Evolutionary conservation across 2,329 filamentous ascomycete genomes (phyloP), one percentile per base, ranked within the genome.

Genomic region (Nothophoma quercina): DNA sequence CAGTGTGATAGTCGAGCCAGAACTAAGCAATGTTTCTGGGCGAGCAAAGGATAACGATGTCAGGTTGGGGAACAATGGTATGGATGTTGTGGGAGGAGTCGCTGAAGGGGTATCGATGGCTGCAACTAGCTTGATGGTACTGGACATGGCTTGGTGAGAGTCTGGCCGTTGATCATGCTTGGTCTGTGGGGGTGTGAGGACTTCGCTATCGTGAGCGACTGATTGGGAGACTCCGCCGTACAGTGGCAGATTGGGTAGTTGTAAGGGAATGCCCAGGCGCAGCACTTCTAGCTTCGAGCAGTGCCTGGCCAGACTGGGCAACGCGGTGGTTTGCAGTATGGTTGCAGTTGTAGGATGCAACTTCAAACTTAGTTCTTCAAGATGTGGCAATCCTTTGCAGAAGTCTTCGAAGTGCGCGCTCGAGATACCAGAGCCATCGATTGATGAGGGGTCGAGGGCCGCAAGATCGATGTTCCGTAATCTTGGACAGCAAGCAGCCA

Each of bases 381-480:
- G 58, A 8, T 54, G 28, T n/a, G 68, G 64, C 12, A 68, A 22
- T 5, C 42, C 44, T 40, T 50, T 46, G 49, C 69, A 72, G 30
- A 72, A 72, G 2, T 33, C 36, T 16, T 69, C 65, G 35, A 72
- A 71, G 4, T 72, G 58, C 7, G 44, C 28, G 15, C 52, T 59
- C 9, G 63, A 64, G 2, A 72, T 67, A 5, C 33, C 40, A 3
- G 68, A 67, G 5, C 63, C 69, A 38, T 73, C 62, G 13, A 73
- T 67, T 2, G 64, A 60, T 25, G 63, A 64, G 4, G 69, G 63
- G 26, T 67, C 64, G 1, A 60, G 56, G 2, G 55, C 63, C 13
- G 65, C 53, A n/a, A 73, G 45, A 30, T 64, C 64, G 26, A 73
- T 32, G 8, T 67, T 55, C n/a, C 63, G 51, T 8, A 73, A 44